Base-by-base conservation (phyloP, 805 yeast genomes). In the Scheffersomyces ergatensis region DNA sequence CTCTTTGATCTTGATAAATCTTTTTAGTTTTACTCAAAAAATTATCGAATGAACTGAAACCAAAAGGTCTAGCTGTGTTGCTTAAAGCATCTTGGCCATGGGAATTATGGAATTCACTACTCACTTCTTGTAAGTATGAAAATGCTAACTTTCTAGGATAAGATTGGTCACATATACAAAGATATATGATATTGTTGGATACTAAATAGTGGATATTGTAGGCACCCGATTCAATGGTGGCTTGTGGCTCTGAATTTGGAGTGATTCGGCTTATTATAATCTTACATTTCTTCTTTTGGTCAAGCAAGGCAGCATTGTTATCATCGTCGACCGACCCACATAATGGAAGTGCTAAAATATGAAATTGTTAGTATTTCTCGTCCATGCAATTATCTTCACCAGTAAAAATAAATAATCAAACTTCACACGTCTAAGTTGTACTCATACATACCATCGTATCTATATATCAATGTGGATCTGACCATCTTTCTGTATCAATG, bases 101-200 rank as follows among this genome's bases (percentile, higher is more conserved):
- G 5, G 89, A 78, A 52, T 82, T 86, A 51, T 72, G 74, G 56
- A 92, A 93, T 62, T 92, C 98, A 46, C 73, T 78, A 30, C 89
- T 78, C 19, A 92, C 74, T 57, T 92, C 99, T 30, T 78, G 73
- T 42, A 92, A 71, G 64, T 89, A 92, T 32, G 95, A 83, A 53
- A 90, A 90, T 12, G 95, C 96, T 44, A 92, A 72, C 53, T 88
- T 89, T 49, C 95, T 75, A 1, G 98, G 96, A 56, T 89, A 93
- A 18, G 85, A 74, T 46, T 72, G 71, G 36, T 86, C 93, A 45
- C 89, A 79, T 34, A 93, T 83, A 46, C 84, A 82, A 51, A 92
- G 68, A 61, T 89, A 92, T 30, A 87, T 76, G 37, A 92, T 78
- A n/a, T 74, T 70, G 49, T 82, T 72, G 25, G 66, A 59, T 37